Evolutionary conservation across 148 eudicot species (phyloP).

Genomic region (Nyssa sinensis): DNA sequence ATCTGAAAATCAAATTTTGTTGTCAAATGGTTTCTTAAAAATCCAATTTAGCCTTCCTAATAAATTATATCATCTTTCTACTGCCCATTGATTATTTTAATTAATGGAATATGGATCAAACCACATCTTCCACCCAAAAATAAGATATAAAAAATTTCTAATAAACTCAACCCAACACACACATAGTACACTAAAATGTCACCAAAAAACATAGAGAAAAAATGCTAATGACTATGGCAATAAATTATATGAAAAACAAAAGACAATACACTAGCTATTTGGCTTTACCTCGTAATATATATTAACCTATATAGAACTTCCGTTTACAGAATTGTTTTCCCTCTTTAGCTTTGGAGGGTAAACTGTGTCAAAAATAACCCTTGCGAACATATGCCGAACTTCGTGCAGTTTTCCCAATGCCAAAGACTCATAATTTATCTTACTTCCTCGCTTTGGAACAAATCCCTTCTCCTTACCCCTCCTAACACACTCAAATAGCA

Average conservation of each 20-base stretch:
- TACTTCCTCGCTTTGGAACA: constrained; percentile 48
- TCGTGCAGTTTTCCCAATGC: constrained; percentile 57
- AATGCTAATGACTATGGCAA: background rate
- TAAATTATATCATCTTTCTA: too few species aligned
- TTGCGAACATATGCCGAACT: constrained; percentile 69
- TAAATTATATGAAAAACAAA: background rate
- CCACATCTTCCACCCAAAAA: too few species aligned
- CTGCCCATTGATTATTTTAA: too few species aligned
- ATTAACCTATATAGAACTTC: background rate
- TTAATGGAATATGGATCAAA: too few species aligned
- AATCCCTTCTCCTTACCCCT: constrained; percentile 43
- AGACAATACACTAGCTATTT: background rate
- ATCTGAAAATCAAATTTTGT: too few species aligned
- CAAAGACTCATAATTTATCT: constrained; percentile 59
- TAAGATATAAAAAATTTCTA: too few species aligned
- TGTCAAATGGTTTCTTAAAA: too few species aligned
- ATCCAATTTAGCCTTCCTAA: too few species aligned
- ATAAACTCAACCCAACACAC: too few species aligned
- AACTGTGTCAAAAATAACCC: constrained; percentile 75
- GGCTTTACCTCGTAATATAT: background rate
- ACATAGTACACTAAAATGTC: too few species aligned
- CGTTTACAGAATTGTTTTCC: background rate
- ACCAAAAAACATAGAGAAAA: background rate
- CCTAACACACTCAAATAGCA: constrained; percentile 56
- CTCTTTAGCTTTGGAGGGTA: constrained; percentile 40